Evolutionary conservation across 1,284 basidiomycete genomes (phyloP), one percentile per base, ranked within the genome.

Genomic region (Trametes versicolor): DNA sequence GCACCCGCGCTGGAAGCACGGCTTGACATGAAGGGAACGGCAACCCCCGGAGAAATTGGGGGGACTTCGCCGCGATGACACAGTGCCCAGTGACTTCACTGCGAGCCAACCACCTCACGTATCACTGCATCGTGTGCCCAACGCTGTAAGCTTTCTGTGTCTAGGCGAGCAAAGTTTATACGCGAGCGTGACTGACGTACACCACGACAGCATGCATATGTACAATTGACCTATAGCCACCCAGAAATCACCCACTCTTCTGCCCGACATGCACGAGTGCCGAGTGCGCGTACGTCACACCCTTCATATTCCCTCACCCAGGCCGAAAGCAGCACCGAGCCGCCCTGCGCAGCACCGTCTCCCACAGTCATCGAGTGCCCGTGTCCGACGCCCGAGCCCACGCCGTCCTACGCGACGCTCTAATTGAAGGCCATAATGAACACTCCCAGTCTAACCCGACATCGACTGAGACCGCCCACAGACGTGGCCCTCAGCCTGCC

Each of bases 111-210:
- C 25, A 6, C 2, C 19, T 13, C 41, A 17, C 41, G 41, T 10
- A 43, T 43, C 41, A 43, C 17, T 43, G 41, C 41, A 17, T 27
- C 48, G 48, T 49, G 48, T 27, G 48, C 48, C 15, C 48, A 29
- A 9, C 29, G 29, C 29, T 25, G 29, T 25, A 19, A 34, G 29
- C 25, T 27, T 49, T 34, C 50, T 34, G 32, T 32, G 1, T 15
- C 27, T 50, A 6, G 15, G 50, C 50, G 17, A 21, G 17, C 19
- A 32, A 32, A 32, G 32, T n/a, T 10, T 21, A 6, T 51, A 51
- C n/a, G 29, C 50, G 50, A 51, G 50, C 27, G 4, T 34, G 32
- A 19, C 19, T 51, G 50, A 51, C 50, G 50, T 51, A 51, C 50
- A 36, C 50, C 9, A 8, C 25, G 32, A 51, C 50, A 51, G 32